Conservation (phyloP, 148 eudicot genomes). For the Nepenthes gracilis region DNA sequence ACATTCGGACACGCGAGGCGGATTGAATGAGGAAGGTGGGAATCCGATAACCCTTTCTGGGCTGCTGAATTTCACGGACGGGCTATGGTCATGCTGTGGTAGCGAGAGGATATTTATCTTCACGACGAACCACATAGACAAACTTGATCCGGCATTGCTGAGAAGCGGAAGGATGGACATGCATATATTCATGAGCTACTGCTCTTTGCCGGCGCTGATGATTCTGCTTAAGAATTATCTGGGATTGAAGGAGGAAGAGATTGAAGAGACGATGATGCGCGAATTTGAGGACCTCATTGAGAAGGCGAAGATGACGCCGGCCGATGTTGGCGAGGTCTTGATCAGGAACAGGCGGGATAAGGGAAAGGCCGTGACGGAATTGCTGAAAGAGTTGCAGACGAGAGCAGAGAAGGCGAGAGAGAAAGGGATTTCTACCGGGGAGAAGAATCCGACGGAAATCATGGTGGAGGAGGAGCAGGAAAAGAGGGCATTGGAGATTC, state of each 20-base stretch:
- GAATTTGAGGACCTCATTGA: conserved; percentile 32
- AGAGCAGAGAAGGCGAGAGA: conserved; percentile 25
- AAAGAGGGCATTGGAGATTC: conserved; percentile 71
- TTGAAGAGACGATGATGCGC: conserved; percentile 12
- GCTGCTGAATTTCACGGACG: conserved; percentile 79
- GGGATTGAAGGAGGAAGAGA: conserved; percentile 31
- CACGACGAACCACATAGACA: conserved; percentile 85
- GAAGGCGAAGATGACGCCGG: conserved; percentile 72
- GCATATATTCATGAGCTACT: conserved; percentile 77
- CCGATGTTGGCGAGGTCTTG: conserved; percentile 82
- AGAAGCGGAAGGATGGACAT: conserved; percentile 94
- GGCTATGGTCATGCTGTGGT: conserved; percentile 95
- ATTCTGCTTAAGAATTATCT: conserved; percentile 63
- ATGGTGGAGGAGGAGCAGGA: conserved; percentile 57
- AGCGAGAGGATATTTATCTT: conserved; percentile 89
- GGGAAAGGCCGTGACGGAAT: conserved; percentile 35
- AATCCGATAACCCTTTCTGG: conserved; percentile 68
- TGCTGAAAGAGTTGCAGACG: conserved; percentile 41
- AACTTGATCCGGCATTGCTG: conserved; percentile 79
- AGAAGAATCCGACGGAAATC: conserved; percentile 4
- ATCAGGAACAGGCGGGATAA: conserved; percentile 54
- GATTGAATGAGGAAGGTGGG: background rate
- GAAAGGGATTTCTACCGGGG: background rate
- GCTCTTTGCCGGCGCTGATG: conserved; percentile 39
- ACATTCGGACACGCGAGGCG: background rate